These are phyloP conservation scores for Hypsizygus ulmarius DNA, from an alignment of 1,284 basidiomycete genomes.

Conservation along the genomic window DNA sequence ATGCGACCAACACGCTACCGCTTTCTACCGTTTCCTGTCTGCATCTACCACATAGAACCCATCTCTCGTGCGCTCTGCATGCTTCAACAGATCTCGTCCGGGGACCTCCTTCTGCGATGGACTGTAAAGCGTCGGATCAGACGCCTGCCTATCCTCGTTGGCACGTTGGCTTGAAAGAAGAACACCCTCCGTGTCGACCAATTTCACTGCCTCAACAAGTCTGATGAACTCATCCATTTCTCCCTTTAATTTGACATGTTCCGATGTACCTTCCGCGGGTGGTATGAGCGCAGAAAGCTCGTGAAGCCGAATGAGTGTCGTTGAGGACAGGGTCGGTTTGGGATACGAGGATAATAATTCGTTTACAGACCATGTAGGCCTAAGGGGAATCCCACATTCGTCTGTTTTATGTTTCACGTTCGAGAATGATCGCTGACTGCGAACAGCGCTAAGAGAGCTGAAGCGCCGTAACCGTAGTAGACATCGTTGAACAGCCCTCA, in stretches of 20 bases:
- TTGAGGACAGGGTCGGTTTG: slow-evolving; percentile 53
- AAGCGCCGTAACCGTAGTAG: slow-evolving; percentile 10
- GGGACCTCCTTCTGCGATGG: slow-evolving; percentile 24
- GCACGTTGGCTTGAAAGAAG: slow-evolving; percentile 25
- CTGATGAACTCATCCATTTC: slow-evolving; percentile 69
- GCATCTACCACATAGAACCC: slow-evolving; percentile 43
- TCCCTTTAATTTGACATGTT: slow-evolving; percentile 45
- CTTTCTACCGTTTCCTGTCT: slow-evolving; percentile 24
- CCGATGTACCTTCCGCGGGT: slow-evolving; percentile 52
- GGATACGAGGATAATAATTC: slow-evolving; percentile 73
- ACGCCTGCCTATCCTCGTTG: slow-evolving; percentile 22
- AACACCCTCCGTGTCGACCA: slow-evolving; percentile 46
- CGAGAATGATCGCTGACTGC: slow-evolving; percentile 14
- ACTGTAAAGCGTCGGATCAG: slow-evolving; percentile 7
- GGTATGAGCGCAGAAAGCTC: slow-evolving; percentile 67
- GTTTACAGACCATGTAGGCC: slow-evolving; percentile 75
- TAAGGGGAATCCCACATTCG: slow-evolving; percentile 55
- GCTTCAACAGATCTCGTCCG: slow-evolving; percentile 45
- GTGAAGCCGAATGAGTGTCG: slow-evolving; percentile 60
- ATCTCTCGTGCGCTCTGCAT: slow-evolving; percentile 46
- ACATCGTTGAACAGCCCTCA: slow-evolving; percentile 23
- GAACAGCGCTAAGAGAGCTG: slow-evolving; percentile 9
- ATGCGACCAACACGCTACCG: too few relatives aligned
- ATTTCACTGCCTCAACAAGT: slow-evolving; percentile 74
- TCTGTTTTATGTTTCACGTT: slow-evolving; percentile 39